Conservation (phyloP, 1,284 basidiomycete species). For the Puccinia horiana region DNA sequence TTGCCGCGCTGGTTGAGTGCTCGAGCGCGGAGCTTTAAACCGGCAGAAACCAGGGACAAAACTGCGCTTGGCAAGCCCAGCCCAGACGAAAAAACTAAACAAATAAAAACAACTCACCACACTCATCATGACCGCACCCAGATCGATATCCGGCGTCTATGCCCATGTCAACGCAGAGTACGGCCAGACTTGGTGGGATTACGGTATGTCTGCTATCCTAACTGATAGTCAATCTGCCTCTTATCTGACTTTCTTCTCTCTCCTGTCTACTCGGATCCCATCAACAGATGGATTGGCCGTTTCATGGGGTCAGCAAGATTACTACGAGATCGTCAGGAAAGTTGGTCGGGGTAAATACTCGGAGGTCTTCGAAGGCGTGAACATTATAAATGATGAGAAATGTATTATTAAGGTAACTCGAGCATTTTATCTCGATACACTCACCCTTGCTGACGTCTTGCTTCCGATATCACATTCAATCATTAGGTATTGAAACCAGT, state of each 20-base stretch:
- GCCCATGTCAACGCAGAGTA: constrained; percentile 66
- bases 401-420: constrained; percentile 80
- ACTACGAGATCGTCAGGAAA: constrained; percentile 97
- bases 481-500: constrained; percentile 91
- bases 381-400: constrained; percentile 87
- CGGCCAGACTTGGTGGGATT: constrained; percentile 67
- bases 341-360: constrained; percentile 96
- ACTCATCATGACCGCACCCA: constrained; percentile 43
- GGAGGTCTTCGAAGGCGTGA: constrained; percentile 96
- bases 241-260: neutral
- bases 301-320: constrained; percentile 72
- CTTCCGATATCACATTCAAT: neutral
- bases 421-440: no score
- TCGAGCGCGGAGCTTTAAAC: neutral
- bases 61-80: no score
- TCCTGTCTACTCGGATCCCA: neutral
- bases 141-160: constrained; percentile 63
- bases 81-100: neutral
- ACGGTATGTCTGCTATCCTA: constrained; percentile 60
- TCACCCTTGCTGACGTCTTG: neutral
- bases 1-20: no score
- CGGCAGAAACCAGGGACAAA: neutral
- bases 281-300: constrained; percentile 12
- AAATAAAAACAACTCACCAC: neutral
- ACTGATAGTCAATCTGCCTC: constrained; percentile 7